Conservation (phyloP, 2,329 filamentous ascomycete species). For the Hortaea sp. region DNA sequence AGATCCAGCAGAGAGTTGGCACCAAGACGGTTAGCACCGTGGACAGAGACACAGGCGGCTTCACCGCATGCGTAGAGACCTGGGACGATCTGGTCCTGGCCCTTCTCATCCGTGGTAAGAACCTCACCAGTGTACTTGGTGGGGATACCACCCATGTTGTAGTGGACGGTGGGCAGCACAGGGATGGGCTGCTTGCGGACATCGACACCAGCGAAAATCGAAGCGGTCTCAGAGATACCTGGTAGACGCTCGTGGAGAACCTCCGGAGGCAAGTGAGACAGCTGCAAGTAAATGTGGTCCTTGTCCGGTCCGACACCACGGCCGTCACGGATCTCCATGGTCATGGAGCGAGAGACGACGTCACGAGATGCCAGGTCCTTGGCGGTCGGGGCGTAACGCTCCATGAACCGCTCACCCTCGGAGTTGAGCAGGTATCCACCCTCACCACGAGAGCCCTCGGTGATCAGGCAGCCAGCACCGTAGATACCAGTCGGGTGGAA, state of each 20-base stretch:
- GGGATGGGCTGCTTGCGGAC: slow-evolving; percentile 95
- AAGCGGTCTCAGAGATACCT: slow-evolving; percentile 96
- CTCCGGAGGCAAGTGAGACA: slow-evolving; percentile 87
- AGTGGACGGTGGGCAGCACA: slow-evolving; percentile 92
- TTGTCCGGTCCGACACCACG: slow-evolving; percentile 94
- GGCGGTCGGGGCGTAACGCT: slow-evolving; percentile 92
- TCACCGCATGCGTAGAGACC: slow-evolving; percentile 95
- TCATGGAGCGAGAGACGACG: slow-evolving; percentile 96
- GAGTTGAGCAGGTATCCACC: slow-evolving; percentile 96
- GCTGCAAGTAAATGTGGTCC: slow-evolving; percentile 97
- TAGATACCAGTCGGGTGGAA: slow-evolving; percentile 99
- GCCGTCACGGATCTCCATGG: slow-evolving; percentile 92
- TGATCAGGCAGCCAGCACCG: slow-evolving; percentile 94
- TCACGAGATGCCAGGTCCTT: slow-evolving; percentile 96
- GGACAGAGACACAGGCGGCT: slow-evolving; percentile 93
- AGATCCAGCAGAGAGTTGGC: slow-evolving; percentile 97
- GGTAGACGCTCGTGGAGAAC: slow-evolving; percentile 92
- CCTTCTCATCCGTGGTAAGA: slow-evolving; percentile 72
- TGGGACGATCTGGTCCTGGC: slow-evolving; percentile 86
- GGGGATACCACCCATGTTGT: slow-evolving; percentile 99
- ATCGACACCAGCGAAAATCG: slow-evolving; percentile 94
- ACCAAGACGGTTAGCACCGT: slow-evolving; percentile 94
- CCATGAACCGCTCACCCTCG: slow-evolving; percentile 98
- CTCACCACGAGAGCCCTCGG: slow-evolving; percentile 94
- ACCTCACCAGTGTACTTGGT: slow-evolving; percentile 97